Conservation (phyloP, 176 grass and related monocot genomes). For the Eleusine coracana region DNA sequence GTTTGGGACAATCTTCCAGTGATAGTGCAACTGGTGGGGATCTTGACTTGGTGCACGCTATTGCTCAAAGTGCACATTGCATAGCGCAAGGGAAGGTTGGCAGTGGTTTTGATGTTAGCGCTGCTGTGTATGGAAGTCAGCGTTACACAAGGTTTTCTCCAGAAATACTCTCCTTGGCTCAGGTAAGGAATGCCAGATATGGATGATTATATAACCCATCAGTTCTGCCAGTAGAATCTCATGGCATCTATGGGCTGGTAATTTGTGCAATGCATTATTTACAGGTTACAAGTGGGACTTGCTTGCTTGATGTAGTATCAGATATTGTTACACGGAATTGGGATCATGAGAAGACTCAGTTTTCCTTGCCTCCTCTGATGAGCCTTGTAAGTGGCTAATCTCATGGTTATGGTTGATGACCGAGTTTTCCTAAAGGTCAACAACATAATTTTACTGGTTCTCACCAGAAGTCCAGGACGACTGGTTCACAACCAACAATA, state of each 20-base stretch:
- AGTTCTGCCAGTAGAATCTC: neutral
- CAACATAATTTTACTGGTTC: conserved; percentile 4
- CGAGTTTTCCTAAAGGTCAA: conserved; percentile 1
- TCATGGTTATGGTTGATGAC: neutral
- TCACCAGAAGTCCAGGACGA: neutral
- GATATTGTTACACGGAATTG: conserved; percentile 73
- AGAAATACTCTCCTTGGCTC: conserved; percentile 67
- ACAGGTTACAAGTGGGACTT: conserved; percentile 56
- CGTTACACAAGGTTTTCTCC: conserved; percentile 83
- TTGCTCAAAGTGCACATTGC: conserved; percentile 94
- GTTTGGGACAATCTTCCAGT: conserved; percentile 39
- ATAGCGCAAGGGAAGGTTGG: conserved; percentile 98
- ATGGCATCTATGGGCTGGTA: neutral
- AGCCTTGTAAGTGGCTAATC: conserved; percentile 71
- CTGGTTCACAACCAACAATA: neutral
- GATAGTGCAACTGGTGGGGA: conserved; percentile 37
- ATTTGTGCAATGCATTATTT: conserved; percentile 39
- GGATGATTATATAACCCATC: conserved; percentile 2
- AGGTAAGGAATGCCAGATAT: conserved; percentile 46
- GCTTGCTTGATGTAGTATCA: conserved; percentile 58
- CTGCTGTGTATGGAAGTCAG: conserved; percentile 92
- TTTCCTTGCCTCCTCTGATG: conserved; percentile 88
- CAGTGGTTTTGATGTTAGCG: conserved; percentile 94
- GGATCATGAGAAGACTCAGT: conserved; percentile 81
- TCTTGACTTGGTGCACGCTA: conserved; percentile 82